Conservation (phyloP, 805 yeast genomes). For the Suhomyces prunicola region DNA sequence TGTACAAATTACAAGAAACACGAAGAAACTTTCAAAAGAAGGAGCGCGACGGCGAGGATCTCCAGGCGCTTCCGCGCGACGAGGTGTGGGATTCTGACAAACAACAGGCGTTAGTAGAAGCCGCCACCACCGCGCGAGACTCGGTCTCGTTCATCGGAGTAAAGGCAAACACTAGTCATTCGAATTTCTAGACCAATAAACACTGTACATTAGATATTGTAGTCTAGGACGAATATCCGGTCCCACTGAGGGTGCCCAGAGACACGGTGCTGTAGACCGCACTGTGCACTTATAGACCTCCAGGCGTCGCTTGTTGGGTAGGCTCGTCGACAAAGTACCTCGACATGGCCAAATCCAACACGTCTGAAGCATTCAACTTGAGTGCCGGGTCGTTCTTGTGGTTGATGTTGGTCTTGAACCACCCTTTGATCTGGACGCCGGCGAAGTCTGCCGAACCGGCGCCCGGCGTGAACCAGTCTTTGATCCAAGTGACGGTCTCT, state of each 20-base stretch:
- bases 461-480: conserved; percentile 31
- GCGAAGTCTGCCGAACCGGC: neutral
- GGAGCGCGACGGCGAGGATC: conserved; percentile 39
- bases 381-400: conserved; percentile 12
- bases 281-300: too few species aligned
- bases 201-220: neutral
- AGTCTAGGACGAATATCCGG: too few species aligned
- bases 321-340: conserved; percentile 19
- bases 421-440: conserved; percentile 27
- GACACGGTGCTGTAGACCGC: too few species aligned
- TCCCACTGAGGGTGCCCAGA: too few species aligned
- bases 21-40: conserved; percentile 43
- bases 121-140: conserved; percentile 52
- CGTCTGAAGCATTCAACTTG: conserved; percentile 28
- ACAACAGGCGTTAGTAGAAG: conserved; percentile 43
- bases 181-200: neutral
- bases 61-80: conserved; percentile 38
- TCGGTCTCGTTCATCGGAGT: conserved; percentile 51
- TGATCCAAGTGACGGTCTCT: conserved; percentile 34
- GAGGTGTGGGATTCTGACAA: conserved; percentile 53
- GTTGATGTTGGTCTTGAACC: conserved; percentile 30
- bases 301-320: too few species aligned
- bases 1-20: conserved; percentile 44
- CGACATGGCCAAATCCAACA: conserved; percentile 41
- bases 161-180: too few species aligned